Base-by-base conservation (phyloP, 1,284 basidiomycete species). In the Ganoderma boninense region DNA sequence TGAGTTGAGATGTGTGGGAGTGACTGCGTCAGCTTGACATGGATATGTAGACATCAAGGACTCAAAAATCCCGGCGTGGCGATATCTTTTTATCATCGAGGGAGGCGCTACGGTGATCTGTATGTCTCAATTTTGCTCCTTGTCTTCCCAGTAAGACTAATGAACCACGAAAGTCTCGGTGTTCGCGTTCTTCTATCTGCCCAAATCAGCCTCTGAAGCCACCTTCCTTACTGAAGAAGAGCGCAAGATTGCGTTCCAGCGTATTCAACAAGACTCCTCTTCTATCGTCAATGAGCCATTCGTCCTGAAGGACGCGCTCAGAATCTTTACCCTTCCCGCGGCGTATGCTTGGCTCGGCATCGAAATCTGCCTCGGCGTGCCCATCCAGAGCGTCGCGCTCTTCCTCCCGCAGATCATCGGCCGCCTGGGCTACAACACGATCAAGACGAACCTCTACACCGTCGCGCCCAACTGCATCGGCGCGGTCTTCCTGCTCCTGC, bases 401-500 rank as follows among this genome's bases (percentile, higher is more conserved):
- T 86, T 87, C 72, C 79, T 88, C 29, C 86, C 86, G 18, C 82
- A 87, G 73, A 87, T 87, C 56, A 83, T 87, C 26, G 83, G 79
- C 18, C 84, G 87, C 66, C 79, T 88, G 44, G 84, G 87, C 7
- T 87, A 87, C 77, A 82, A 81, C 32, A 83, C 84, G 4, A 78
- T 87, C 73, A 84, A 83, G 74, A 87, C 86, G 18, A 87, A 87
- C 72, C 80, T 88, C 49, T 83, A 83, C 74, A 87, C 87, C 29
- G 84, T 89, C 40, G 87, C 87, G 11, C 87, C 87, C 0, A 87
- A 88, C 75, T 80, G 85, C 61, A 84, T 83, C 57, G 86, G 87
- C 46, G 86, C 87, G 7, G 82, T 86, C 6, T 81, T 85, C 35
- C 77, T 88, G 18, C 74, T 88, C n/a, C 62, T 83, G 54, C 76